Evolutionary conservation across 148 eudicot genomes (phyloP).

Genomic region (Rheum nobile): DNA sequence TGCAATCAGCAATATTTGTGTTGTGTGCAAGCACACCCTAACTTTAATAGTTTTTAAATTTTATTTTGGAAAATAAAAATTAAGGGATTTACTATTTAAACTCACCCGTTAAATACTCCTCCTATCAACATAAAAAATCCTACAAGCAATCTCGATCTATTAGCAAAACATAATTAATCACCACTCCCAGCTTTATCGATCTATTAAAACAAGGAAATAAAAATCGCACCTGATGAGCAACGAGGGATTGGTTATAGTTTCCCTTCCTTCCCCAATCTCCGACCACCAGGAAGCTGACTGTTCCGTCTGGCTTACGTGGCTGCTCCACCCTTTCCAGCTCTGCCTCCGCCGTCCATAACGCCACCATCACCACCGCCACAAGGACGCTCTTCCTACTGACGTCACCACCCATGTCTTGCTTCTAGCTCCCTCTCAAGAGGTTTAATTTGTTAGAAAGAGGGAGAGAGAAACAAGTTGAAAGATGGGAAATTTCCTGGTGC

Average conservation of each 20-base stretch:
- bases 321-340: conserved; percentile 2
- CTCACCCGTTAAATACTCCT: no score
- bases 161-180: no score
- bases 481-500: neutral
- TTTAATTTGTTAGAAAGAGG: no score
- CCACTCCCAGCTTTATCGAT: no score
- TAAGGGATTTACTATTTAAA: no score
- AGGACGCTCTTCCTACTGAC: neutral
- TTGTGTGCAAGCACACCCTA: no score
- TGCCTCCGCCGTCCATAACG: neutral
- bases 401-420: neutral
- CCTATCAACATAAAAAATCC: no score
- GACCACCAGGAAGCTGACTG: conserved; percentile 36
- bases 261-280: conserved; percentile 93
- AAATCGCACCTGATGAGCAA: conserved; percentile 58
- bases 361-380: neutral
- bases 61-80: no score
- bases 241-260: conserved; percentile 46
- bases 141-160: no score
- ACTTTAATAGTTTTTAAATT: no score
- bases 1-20: no score
- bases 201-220: no score
- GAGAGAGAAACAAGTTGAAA: neutral
- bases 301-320: neutral
- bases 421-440: neutral